phyloP scores from a whole-genome alignment of 2,329 filamentous ascomycete genomes.

The Gyromitra esculenta region DNA sequence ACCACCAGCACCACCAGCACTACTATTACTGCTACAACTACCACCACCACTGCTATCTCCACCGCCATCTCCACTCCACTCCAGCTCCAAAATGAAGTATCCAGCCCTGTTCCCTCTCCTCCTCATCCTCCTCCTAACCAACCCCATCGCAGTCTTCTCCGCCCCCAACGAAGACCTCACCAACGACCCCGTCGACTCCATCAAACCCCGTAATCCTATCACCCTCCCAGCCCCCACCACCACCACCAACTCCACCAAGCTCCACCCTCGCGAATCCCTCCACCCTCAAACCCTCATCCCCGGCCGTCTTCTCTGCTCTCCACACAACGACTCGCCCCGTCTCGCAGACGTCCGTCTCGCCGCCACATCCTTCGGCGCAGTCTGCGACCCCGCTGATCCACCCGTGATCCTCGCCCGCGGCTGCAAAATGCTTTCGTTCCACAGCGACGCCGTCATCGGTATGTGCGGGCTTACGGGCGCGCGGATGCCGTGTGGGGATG shows the following conservation, averaged over 20 bases:
- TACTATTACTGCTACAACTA: not conserved
- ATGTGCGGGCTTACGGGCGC: not conserved
- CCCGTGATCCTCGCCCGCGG: not conserved
- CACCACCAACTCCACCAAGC: not conserved
- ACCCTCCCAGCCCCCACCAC: not conserved
- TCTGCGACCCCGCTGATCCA: not conserved
- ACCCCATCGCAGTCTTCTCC: too few relatives aligned
- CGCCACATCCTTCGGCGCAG: not conserved
- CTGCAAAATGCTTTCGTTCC: not conserved
- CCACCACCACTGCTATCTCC: not conserved
- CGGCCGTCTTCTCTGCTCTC: constrained; percentile 3
- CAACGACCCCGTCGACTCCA: too few relatives aligned
- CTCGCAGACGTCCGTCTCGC: not conserved
- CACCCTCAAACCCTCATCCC: not conserved
- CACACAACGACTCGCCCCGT: not conserved
- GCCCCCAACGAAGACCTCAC: too few relatives aligned
- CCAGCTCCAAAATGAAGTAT: not conserved
- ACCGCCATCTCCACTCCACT: not conserved
- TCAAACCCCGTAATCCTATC: too few relatives aligned
- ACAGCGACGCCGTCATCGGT: not conserved
- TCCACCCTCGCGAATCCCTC: not conserved
- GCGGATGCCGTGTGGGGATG: not conserved
- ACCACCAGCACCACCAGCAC: not conserved
- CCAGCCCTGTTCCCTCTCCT: not conserved
- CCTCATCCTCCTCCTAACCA: not conserved